A percentile compares a stretch with the other conserved stretches of the same genome.
Evolutionary conservation across 2,329 filamentous ascomycete species (phyloP).

Genomic region (Hypoxylon rubiginosum): DNA sequence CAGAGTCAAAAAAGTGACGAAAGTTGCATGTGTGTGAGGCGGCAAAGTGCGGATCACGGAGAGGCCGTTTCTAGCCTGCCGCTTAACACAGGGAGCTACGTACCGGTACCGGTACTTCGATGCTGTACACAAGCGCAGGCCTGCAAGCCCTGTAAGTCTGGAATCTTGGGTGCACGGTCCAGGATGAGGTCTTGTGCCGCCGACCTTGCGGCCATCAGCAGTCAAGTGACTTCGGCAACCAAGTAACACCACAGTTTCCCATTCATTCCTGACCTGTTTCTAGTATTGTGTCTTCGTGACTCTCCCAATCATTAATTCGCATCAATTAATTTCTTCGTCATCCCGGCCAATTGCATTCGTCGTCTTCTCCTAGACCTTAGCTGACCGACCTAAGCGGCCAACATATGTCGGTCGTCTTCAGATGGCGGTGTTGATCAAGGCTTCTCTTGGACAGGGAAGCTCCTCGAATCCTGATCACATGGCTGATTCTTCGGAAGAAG

Average conservation of each 20-base stretch:
- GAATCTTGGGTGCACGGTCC: neutral
- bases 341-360: slow-evolving; percentile 31
- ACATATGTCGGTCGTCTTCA: slow-evolving; percentile 21
- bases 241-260: neutral
- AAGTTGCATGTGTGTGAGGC: slow-evolving; percentile 27
- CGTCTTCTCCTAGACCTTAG: slow-evolving; percentile 28
- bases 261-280: slow-evolving; percentile 6
- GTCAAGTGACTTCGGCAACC: slow-evolving; percentile 42
- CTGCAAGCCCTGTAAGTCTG: neutral
- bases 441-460: slow-evolving; percentile 29
- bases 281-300: slow-evolving; percentile 26
- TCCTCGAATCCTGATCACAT: slow-evolving; percentile 33
- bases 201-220: slow-evolving; percentile 10
- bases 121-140: too few relatives aligned
- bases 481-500: slow-evolving; percentile 30
- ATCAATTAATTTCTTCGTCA: slow-evolving; percentile 22
- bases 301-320: slow-evolving; percentile 37
- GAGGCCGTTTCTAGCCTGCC: slow-evolving; percentile 42
- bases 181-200: neutral
- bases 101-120: neutral
- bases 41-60: slow-evolving; percentile 43
- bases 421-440: slow-evolving; percentile 31
- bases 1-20: slow-evolving; percentile 22
- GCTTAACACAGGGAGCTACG: neutral
- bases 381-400: slow-evolving; percentile 33